Base-by-base conservation (phyloP, 768 basidiomycete genomes). In the Panaeolus cyanescens region DNA sequence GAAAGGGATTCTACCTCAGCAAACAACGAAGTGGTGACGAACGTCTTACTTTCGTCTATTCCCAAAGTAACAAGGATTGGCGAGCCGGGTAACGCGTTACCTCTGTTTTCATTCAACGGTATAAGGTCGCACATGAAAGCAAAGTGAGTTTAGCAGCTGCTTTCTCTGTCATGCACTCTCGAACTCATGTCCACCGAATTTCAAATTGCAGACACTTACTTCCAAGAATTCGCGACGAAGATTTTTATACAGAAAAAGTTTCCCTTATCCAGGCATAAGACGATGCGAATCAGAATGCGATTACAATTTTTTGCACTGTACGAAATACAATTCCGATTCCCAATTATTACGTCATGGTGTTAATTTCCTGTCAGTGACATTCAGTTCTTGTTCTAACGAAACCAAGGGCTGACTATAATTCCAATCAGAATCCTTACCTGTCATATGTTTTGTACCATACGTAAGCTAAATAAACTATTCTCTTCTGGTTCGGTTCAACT, bases 121-220 rank as follows among this genome's bases (percentile, higher is more conserved):
- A 64, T 91, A 56, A 74, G 83, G 37, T 89, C 87, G 22, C 90
- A 91, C 63, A 65, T 84, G 60, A 87, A 87, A 66, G 79, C 73
- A 63, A 88, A 84, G 89, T 90, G 63, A 64, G 84, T 70, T 28
- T 4, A 13, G 25, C 45, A 15, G 12, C 15, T 50, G 33, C 17
- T 28, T 13, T 28, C 15, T 50, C 45, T 8, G 22, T 34, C n/a
- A n/a, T n/a, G n/a, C n/a, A n/a, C n/a, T n/a, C n/a, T n/a, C n/a
- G n/a, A n/a, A n/a, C n/a, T n/a, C n/a, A n/a, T n/a, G n/a, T n/a
- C n/a, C n/a, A n/a, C n/a, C n/a, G n/a, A n/a, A n/a, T n/a, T n/a
- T n/a, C n/a, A n/a, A n/a, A n/a, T n/a, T n/a, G n/a, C 59, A 89
- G 89, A 65, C 88, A 89, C 72, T 71, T 73, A 12, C 73, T 85